These are phyloP conservation scores for Thalassia testudinum DNA, from an alignment of 116 monocot species.

Conservation along the genomic window DNA sequence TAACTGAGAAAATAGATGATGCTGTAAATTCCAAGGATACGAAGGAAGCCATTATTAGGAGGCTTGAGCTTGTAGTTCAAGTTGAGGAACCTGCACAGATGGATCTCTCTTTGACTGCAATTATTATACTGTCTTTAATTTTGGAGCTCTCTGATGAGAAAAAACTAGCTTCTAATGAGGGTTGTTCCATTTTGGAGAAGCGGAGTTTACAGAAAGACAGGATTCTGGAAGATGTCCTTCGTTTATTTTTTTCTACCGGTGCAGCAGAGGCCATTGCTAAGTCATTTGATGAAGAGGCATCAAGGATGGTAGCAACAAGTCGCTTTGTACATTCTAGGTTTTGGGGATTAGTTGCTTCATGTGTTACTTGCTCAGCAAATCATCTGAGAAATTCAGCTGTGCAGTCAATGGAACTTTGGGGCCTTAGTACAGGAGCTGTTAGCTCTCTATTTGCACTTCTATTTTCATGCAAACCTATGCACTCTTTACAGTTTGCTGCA, in stretches of 20 bases:
- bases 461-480: constrained; percentile 48
- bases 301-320: constrained; percentile 44
- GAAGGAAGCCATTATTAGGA: constrained; percentile 18
- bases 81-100: constrained; percentile 28
- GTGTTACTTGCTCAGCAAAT: constrained; percentile 40
- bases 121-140: constrained; percentile 40
- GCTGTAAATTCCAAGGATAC: constrained; percentile 13
- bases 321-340: constrained; percentile 40
- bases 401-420: constrained; percentile 85
- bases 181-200: constrained; percentile 12
- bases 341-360: constrained; percentile 65
- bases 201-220: constrained; percentile 31
- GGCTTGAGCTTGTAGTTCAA: constrained; percentile 34
- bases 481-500: constrained; percentile 64
- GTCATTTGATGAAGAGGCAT: constrained; percentile 34
- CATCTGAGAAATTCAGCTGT: constrained; percentile 41
- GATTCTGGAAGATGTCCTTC: constrained; percentile 54
- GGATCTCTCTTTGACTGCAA: constrained; percentile 41
- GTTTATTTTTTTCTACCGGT: constrained; percentile 69
- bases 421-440: constrained; percentile 66
- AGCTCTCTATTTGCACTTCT: constrained; percentile 65
- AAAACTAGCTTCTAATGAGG: background rate
- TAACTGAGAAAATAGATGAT: constrained; percentile 61
- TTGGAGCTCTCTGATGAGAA: constrained; percentile 13
- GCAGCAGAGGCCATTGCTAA: constrained; percentile 67